Evolutionary conservation across 352 stramenopile species (phyloP), one percentile per base, ranked within the genome.

Genomic region (Globisporangium cylindrosporum): DNA sequence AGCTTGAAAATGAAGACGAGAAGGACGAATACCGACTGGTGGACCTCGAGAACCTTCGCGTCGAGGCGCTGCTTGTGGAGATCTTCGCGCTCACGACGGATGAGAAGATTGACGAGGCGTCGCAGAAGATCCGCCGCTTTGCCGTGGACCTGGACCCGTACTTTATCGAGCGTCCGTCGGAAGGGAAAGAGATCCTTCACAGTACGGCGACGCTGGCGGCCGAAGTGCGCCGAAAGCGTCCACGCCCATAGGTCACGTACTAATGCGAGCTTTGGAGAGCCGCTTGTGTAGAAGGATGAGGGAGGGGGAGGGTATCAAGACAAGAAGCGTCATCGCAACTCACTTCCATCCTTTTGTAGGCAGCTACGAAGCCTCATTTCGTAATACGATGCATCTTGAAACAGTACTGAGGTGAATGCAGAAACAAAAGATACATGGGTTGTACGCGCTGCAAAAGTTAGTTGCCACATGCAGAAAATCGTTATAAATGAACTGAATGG

Each of bases 21-120:
- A 90, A 93, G 32, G 87, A 95, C 61, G 81, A 95, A 48, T 92
- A 93, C 51, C 85, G 85, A n/a, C 73, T 95, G 1, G 87, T 93
- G 20, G 87, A 93, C 59, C 62, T 95, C 18, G 85, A 95, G 61
- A 95, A 93, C 63, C 69, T 95, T 25, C 85, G 84, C 20, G 86
- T 95, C 9, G 88, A 95, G 60, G 88, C 88, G n/a, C 73, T 94
- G 5, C 75, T 95, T 7, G 79, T 95, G n/a, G 88, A 95, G 68
- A 90, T 95, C 24, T 94, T 84, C 25, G 76, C 86, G 32, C 79
- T 95, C 41, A 93, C 88, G 43, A 93, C 84, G 12, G 88, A 95
- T 56, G 88, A 95, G 41, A 91, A 92, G 66, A 93, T 95, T 48
- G 88, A 95, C 55, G 88, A 94, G 34, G 85, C 81, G 0, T 91